phyloP scores from a whole-genome alignment of 208 protist genomes.

The Leishmania braziliensis region DNA sequence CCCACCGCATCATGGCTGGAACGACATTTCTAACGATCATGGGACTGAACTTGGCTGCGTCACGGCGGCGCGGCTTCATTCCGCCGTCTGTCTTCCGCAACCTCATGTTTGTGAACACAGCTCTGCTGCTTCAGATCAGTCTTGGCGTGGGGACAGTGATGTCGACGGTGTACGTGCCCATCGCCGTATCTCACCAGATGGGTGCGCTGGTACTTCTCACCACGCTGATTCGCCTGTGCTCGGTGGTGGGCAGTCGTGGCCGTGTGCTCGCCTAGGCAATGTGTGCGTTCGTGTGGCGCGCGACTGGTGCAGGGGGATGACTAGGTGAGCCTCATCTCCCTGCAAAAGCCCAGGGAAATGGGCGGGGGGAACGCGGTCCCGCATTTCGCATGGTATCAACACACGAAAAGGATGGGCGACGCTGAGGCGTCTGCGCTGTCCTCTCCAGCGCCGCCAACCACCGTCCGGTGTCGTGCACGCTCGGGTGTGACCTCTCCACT shows the following conservation, averaged over 20 bases:
- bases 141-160: slow-evolving; percentile 95
- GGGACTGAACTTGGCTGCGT: slow-evolving; percentile 54
- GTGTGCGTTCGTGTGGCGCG: neutral
- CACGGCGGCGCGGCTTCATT: slow-evolving; percentile 42
- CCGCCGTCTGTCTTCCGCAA: slow-evolving; percentile 44
- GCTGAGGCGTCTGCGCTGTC: too few relatives aligned
- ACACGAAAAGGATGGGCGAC: neutral
- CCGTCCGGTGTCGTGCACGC: neutral
- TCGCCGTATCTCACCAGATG: slow-evolving; percentile 90
- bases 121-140: slow-evolving; percentile 75
- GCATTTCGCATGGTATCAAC: neutral
- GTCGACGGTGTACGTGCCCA: slow-evolving; percentile 87
- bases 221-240: slow-evolving; percentile 77
- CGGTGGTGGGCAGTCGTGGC: slow-evolving; percentile 65
- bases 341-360: neutral
- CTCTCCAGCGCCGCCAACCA: neutral
- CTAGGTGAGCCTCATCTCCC: neutral
- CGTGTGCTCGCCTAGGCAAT: slow-evolving; percentile 39
- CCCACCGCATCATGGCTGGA: slow-evolving; percentile 73
- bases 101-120: slow-evolving; percentile 64
- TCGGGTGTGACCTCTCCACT: neutral
- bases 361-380: neutral
- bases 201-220: slow-evolving; percentile 83
- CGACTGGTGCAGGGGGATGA: neutral
- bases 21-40: slow-evolving; percentile 53